Conservation (phyloP, 1,284 basidiomycete species). For the Afroboletus lepidellus region DNA sequence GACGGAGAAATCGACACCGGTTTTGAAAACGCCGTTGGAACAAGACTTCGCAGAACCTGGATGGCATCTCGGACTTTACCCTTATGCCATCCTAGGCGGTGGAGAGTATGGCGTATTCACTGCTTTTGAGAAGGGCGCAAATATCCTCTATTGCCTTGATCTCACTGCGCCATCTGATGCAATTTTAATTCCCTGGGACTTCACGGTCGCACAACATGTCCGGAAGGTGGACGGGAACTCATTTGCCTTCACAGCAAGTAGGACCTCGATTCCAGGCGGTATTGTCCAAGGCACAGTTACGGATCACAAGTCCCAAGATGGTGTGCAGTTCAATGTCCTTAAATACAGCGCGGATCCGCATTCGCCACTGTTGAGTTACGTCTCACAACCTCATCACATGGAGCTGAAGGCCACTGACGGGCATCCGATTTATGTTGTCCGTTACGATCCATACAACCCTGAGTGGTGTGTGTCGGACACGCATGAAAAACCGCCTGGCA, state of each 20-base stretch:
- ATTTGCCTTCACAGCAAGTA: conserved; percentile 19
- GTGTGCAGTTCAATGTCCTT: conserved; percentile 1
- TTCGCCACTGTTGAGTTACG: background rate
- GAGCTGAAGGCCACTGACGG: background rate
- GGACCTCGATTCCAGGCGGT: conserved; percentile 12
- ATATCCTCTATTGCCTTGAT: conserved; percentile 48
- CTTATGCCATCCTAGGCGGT: conserved; percentile 45
- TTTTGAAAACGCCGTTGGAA: conserved; percentile 40
- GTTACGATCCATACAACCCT: conserved; percentile 22
- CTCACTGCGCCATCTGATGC: conserved; percentile 32
- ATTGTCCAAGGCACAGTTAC: conserved; percentile 18
- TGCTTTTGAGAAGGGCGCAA: conserved; percentile 46
- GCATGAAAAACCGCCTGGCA: conserved; percentile 24
- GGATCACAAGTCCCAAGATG: background rate
- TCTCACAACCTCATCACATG: background rate
- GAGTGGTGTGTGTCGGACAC: conserved; percentile 17
- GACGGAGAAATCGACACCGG: conserved; percentile 26
- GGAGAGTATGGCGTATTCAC: conserved; percentile 45
- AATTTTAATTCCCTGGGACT: conserved; percentile 37
- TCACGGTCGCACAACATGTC: conserved; percentile 43
- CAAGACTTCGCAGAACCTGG: conserved; percentile 56
- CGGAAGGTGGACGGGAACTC: conserved; percentile 33
- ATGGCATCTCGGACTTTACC: conserved; percentile 52
- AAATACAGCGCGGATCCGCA: background rate
- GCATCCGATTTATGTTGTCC: conserved; percentile 15